Conservation (phyloP, 352 stramenopile genomes). For the Globisporangium paroecandrum region DNA sequence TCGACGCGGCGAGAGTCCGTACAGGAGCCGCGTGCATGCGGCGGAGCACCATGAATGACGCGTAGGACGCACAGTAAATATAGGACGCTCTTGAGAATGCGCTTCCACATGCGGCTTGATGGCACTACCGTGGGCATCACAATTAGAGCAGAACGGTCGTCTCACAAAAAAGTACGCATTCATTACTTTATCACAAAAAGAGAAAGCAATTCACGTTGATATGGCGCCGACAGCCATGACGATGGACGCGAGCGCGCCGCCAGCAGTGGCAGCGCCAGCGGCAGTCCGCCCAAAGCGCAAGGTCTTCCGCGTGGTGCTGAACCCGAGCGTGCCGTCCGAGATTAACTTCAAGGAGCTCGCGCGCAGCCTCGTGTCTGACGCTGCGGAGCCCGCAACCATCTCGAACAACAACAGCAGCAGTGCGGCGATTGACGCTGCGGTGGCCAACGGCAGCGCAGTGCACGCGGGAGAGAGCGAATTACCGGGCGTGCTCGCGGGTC, state of each 20-base stretch:
- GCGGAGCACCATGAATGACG: background rate
- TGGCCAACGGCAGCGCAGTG: background rate
- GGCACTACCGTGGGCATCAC: background rate
- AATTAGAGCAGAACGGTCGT: background rate
- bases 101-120: too few species aligned
- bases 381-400: background rate
- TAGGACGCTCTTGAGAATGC: background rate
- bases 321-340: constrained; percentile 40
- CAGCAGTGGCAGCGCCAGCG: background rate
- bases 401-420: background rate
- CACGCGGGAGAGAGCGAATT: constrained; percentile 10
- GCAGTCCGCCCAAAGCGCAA: constrained; percentile 6
- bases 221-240: background rate
- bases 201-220: background rate
- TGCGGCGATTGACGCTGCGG: background rate
- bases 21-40: background rate
- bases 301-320: constrained; percentile 55
- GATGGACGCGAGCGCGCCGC: background rate
- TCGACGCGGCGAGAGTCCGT: background rate
- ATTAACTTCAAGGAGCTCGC: constrained; percentile 76
- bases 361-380: constrained; percentile 17
- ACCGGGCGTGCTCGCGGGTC: constrained; percentile 13
- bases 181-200: background rate
- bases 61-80: background rate
- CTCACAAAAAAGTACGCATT: too few species aligned